phyloP scores from a whole-genome alignment of 495 filamentous ascomycete genomes.

The Annulohypoxylon bovei region DNA sequence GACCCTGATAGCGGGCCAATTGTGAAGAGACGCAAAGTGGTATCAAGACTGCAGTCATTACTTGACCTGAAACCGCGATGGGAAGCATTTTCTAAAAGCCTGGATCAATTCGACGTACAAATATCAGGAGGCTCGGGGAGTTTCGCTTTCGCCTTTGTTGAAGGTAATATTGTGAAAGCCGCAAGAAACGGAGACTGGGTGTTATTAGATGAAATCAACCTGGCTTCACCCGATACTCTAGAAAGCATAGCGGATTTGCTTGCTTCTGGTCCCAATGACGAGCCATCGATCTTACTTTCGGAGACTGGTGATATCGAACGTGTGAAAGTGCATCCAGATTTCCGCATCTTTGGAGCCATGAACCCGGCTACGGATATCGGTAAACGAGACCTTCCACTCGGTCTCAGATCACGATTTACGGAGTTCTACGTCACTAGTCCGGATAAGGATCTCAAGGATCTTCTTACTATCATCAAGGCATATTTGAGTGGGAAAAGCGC shows the following conservation, averaged over 20 bases:
- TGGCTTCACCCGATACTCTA: conserved; percentile 92
- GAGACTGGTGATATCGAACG: conserved; percentile 92
- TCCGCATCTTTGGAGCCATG: conserved; percentile 98
- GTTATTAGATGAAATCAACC: conserved; percentile 96
- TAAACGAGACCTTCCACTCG: conserved; percentile 89
- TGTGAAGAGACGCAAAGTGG: conserved; percentile 83
- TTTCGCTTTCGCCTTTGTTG: conserved; percentile 94
- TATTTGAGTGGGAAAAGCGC: conserved; percentile 78
- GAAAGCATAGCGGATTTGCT: conserved; percentile 92
- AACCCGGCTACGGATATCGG: conserved; percentile 98
- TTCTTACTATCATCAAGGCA: conserved; percentile 82
- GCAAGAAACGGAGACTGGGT: conserved; percentile 97
- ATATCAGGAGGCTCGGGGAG: conserved; percentile 78
- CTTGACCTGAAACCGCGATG: conserved; percentile 74
- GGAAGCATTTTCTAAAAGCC: conserved; percentile 77
- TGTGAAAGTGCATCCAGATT: conserved; percentile 88
- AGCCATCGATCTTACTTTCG: conserved; percentile 84
- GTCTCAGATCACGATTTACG: conserved; percentile 87
- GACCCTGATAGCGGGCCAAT: conserved; percentile 66
- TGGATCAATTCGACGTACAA: conserved; percentile 85
- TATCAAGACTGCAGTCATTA: conserved; percentile 69
- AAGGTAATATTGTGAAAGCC: conserved; percentile 93
- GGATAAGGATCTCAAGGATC: conserved; percentile 82
- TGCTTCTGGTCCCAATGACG: conserved; percentile 68
- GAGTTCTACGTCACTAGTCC: conserved; percentile 92